Conservation (phyloP, 441 rosid genomes). For the Caryocar brasiliense region DNA sequence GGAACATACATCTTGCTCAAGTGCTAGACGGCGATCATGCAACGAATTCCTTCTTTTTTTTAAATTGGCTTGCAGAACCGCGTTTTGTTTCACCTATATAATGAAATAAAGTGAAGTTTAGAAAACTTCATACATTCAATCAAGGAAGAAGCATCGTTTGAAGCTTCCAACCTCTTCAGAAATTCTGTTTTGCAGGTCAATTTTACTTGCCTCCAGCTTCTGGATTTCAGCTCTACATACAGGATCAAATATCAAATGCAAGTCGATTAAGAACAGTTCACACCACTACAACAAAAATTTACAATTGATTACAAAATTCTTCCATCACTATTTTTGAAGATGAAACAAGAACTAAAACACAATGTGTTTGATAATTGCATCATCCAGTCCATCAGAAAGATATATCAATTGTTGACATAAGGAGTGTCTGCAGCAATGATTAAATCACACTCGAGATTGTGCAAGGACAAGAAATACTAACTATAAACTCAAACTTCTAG, state of each 20-base stretch:
- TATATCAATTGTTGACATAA: too few relatives aligned
- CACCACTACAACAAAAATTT: neutral
- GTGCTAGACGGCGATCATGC: constrained; percentile 59
- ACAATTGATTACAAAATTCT: neutral
- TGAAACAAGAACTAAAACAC: neutral
- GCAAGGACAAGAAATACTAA: too few relatives aligned
- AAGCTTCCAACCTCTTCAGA: constrained; percentile 54
- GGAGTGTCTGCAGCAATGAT: too few relatives aligned
- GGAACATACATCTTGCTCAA: constrained; percentile 68
- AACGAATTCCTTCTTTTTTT: constrained; percentile 57
- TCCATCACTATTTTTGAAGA: neutral
- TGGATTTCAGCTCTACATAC: constrained; percentile 54
- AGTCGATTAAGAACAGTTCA: neutral
- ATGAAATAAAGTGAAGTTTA: constrained; percentile 2
- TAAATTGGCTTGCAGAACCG: constrained; percentile 46
- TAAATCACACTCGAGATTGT: too few relatives aligned
- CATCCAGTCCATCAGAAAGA: too few relatives aligned
- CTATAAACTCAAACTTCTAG: too few relatives aligned
- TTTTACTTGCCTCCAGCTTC: constrained; percentile 59
- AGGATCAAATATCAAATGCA: constrained; percentile 13
- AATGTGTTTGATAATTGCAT: neutral
- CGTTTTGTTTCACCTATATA: constrained; percentile 56
- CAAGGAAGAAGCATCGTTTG: constrained; percentile 3
- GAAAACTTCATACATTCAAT: constrained; percentile 2
- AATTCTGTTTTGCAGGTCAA: constrained; percentile 53